phyloP scores from a whole-genome alignment of 306 rosid species.

The Pterocarpus santalinus region DNA sequence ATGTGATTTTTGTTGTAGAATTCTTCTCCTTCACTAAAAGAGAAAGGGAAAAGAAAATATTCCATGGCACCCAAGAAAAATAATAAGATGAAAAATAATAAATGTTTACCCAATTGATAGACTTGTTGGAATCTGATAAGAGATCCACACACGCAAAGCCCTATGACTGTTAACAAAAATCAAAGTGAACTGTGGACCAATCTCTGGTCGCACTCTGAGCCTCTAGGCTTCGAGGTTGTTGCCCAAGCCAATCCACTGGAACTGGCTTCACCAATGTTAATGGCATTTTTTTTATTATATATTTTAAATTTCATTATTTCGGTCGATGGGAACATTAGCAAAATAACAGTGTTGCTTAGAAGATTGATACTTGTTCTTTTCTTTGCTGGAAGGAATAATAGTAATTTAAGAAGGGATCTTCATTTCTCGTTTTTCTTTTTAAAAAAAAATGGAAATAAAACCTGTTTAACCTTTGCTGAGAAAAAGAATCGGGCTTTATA shows the following conservation, averaged over 20 bases:
- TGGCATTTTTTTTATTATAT: background rate
- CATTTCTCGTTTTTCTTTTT: background rate
- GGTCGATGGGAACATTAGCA: background rate
- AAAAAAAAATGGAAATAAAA: background rate
- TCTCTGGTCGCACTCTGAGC: background rate
- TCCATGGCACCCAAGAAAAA: no score
- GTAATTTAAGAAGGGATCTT: background rate
- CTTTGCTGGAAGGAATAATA: background rate
- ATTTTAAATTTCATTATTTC: background rate
- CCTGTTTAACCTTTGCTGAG: background rate
- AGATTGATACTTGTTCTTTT: background rate
- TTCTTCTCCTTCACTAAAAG: slow-evolving; percentile 3
- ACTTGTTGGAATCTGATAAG: no score
- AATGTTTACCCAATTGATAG: background rate
- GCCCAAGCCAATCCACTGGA: no score
- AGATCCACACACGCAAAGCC: slow-evolving; percentile 29
- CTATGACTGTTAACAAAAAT: background rate
- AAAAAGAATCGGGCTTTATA: background rate
- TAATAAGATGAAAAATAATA: no score
- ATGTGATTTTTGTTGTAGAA: background rate
- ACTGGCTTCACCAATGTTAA: background rate
- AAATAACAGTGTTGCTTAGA: background rate
- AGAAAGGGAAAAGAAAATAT: background rate
- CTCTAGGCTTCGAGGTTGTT: background rate
- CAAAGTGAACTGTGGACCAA: slow-evolving; percentile 13